Evolutionary conservation across 2,329 filamentous ascomycete genomes (phyloP), one percentile per base, ranked within the genome.

Genomic region (Ascocoryne sarcoides): DNA sequence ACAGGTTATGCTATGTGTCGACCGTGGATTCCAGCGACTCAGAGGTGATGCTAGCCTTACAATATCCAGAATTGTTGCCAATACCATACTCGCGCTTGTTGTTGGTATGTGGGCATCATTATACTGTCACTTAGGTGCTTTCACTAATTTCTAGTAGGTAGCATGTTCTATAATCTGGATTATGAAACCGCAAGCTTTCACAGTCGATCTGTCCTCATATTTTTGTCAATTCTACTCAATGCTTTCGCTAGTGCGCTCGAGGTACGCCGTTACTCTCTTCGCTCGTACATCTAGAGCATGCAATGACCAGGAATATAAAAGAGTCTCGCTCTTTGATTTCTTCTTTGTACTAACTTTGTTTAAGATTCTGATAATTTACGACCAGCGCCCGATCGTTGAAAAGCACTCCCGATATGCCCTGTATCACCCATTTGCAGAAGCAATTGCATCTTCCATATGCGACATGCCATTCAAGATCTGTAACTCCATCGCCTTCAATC

Each of bases 391-490:
- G 1, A 68, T 71, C 32, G 62, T 70, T 8, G 65, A 95, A 59
- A 95, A 95, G 61, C 89, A 95, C 53, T 66, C 73, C 42, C 77
- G 83, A 43, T 95, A 94, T 59, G 87, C 87, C 12, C 70, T 95
- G n/a, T 94, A 95, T 53, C 89, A 94, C 54, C 87, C 89, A 0
- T 88, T 82, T 7, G 83, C 87, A 7, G 88, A 95, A 69, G 85
- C 88, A 10, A 71, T 89, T 33, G 77, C 88, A 0, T 92, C 84
- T 9, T 90, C 93, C 79, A 64, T 95, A 21, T 82, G 77, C 47
- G 88, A 95, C 52, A 65, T 93, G 63, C 88, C 88, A 0, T 87
- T 87, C 62, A 94, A 90, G 62, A 62, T 93, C 5, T 19, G 62
- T 17, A 90, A 89, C 55, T 65, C 76, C 1, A 71, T 94, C 49